Evolutionary conservation across 352 stramenopile genomes (phyloP), one percentile per base, ranked within the genome.

Genomic region (Phytophthora pisi): DNA sequence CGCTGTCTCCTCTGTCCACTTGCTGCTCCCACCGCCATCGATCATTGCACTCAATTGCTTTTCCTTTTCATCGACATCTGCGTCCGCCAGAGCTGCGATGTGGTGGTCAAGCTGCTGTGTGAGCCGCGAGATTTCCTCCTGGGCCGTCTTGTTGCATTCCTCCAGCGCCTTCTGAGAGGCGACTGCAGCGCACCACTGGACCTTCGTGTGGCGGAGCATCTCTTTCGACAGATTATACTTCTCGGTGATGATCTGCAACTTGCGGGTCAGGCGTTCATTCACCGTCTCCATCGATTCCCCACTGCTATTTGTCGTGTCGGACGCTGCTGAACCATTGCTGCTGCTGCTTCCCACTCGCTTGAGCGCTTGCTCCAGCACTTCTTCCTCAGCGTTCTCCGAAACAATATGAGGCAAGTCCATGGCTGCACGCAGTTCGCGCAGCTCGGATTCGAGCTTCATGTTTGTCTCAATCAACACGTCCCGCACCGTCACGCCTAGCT

Each of bases 151-250:
- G 24, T 86, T 83, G 66, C 81, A 88, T 61, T 84, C 78, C 53
- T 89, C 80, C 7, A 87, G 61, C 34, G 82, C 82, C 55, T 88
- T 89, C 53, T 91, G 81, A 18, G 77, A 86, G n/a, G 75, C 76
- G 11, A 89, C 74, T 6, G 82, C 82, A 15, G 80, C 74, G 40
- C 78, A 81, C 80, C 80, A 89, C 40, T 91, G 80, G 30, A 87
- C 72, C 53, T 91, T 91, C 1, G 81, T 85, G 65, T 87, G 80
- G 36, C 73, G 78, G 6, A 91, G 60, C 70, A 85, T 86, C 51
- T 88, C 79, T 50, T 72, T 82, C 26, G 74, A 75, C 47, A 87
- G 52, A 34, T 71, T 68, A 23, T 81, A 70, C 64, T 84, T 84
- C 64, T 88, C 79, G 8, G 67, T 78, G 15, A 82, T 58, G 3